Base-by-base conservation (phyloP, 164 flowering plant species). In the Macadamia tetraphylla region DNA sequence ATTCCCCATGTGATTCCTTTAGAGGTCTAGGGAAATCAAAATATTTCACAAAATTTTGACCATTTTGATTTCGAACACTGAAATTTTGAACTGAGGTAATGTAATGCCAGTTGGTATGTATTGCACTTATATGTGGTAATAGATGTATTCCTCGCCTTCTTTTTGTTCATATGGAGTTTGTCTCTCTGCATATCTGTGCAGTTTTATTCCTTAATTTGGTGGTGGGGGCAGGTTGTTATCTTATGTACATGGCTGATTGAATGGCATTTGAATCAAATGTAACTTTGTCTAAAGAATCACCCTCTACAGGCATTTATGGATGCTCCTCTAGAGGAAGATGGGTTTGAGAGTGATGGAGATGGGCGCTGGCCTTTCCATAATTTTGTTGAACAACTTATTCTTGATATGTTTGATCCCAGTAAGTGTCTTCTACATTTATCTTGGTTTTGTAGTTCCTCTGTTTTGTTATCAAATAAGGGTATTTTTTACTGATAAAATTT, bases 321-420 rank as follows among this genome's bases (percentile, higher is more conserved):
- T 71, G 62, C 76, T 63, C 48, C 80, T 67, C 51, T 72, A 49
- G 92, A 87, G 75, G 97, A 88, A 6, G 92, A 87, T 64, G 65
- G 42, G 72, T 67, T 71, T 75, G 94, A 85, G 55, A 73, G 73
- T 58, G 94, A 87, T 76, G 87, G 82, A 55, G 88, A 85, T 73
- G 96, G 91, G 35, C 75, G 67, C 64, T 94, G 99, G 99, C 98
- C 94, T 70, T 92, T 94, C 73, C 85, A 80, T 60, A 79, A 79
- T 79, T 90, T 87, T 74, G 90, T 90, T 66, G 99, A 94, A 66
- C 99, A 90, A 67, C 90, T 94, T 46, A 79, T 90, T 18, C 79
- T 89, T 69, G 99, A 94, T 72, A 83, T 94, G 88, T 94, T 94
- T 81, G 99, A 94, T 76, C 92, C 99, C 59, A 83, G 91, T 90